These are phyloP conservation scores for Stagonosporopsis vannaccii DNA, from an alignment of 2,329 filamentous ascomycete genomes.

Conservation along the genomic window DNA sequence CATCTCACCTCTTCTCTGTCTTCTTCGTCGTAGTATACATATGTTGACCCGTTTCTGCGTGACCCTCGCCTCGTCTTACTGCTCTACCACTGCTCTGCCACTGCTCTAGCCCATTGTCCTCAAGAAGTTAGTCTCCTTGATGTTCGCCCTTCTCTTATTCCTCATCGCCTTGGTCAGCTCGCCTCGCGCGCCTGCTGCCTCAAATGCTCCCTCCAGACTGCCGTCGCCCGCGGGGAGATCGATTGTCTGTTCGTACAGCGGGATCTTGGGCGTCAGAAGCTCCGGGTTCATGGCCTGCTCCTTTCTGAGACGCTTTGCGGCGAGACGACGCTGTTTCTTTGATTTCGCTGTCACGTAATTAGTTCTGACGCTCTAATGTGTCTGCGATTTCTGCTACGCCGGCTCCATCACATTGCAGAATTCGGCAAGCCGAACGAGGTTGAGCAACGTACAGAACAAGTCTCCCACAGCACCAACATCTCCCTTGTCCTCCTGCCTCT, in stretches of 20 bases:
- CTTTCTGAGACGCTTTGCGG: slow-evolving; percentile 70
- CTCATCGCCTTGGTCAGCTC: slow-evolving; percentile 76
- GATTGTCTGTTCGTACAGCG: slow-evolving; percentile 78
- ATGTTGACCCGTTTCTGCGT: not conserved
- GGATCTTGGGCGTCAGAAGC: slow-evolving; percentile 68
- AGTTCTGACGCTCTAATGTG: not conserved
- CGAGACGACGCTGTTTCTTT: slow-evolving; percentile 78
- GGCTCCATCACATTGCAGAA: not conserved
- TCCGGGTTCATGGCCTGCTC: slow-evolving; percentile 71
- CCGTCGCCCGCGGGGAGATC: slow-evolving; percentile 69
- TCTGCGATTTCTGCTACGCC: not conserved
- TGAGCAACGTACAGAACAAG: slow-evolving; percentile 75
- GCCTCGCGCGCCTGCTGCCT: slow-evolving; percentile 61
- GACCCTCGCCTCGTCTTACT: too few relatives aligned
- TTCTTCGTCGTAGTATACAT: not conserved
- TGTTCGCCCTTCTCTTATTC: slow-evolving; percentile 74
- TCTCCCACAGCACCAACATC: slow-evolving; percentile 69
- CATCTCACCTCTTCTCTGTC: not conserved
- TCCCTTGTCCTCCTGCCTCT: slow-evolving; percentile 62
- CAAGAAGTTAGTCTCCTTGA: slow-evolving; percentile 88
- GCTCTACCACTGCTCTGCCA: not conserved
- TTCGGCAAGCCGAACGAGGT: not conserved
- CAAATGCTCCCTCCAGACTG: slow-evolving; percentile 54
- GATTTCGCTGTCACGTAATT: slow-evolving; percentile 64
- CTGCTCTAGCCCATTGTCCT: slow-evolving; percentile 69